Evolutionary conservation across 768 basidiomycete genomes (phyloP).

Genomic region (Rossbeevera mucosa): DNA sequence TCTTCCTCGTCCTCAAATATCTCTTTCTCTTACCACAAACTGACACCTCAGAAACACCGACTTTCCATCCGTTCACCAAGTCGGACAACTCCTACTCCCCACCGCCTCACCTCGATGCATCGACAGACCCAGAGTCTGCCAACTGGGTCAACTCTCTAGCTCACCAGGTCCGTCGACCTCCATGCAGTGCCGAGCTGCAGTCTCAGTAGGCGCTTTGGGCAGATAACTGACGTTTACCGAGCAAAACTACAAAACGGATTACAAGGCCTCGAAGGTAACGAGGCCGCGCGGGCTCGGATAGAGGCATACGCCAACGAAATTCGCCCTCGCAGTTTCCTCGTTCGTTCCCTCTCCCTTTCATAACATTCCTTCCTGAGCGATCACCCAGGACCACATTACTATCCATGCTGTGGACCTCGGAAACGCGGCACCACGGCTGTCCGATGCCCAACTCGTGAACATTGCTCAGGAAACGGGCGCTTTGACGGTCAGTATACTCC

Average conservation of each 20-base stretch:
- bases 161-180: slow-evolving; percentile 56
- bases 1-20: slow-evolving; percentile 83
- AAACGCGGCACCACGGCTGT: slow-evolving; percentile 70
- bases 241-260: slow-evolving; percentile 70
- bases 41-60: slow-evolving; percentile 48
- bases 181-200: neutral
- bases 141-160: slow-evolving; percentile 91
- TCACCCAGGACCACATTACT: slow-evolving; percentile 71
- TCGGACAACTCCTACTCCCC: slow-evolving; percentile 38
- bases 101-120: slow-evolving; percentile 4
- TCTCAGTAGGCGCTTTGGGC: slow-evolving; percentile 1
- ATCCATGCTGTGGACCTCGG: slow-evolving; percentile 85
- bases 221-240: slow-evolving; percentile 73
- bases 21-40: slow-evolving; percentile 84
- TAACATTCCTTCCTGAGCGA: neutral
- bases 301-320: slow-evolving; percentile 79
- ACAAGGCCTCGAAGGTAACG: slow-evolving; percentile 71
- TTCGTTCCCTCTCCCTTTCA: slow-evolving; percentile 31
- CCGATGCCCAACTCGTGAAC: slow-evolving; percentile 54
- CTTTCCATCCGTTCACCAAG: slow-evolving; percentile 58
- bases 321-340: slow-evolving; percentile 65
- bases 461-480: slow-evolving; percentile 7
- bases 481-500: slow-evolving; percentile 28
- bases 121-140: slow-evolving; percentile 57
- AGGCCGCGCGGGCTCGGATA: slow-evolving; percentile 72